Percentiles rank a stretch among this genome's conserved stretches.
Evolutionary conservation across 441 rosid species (phyloP).

Genomic region (Populus tomentosa): DNA sequence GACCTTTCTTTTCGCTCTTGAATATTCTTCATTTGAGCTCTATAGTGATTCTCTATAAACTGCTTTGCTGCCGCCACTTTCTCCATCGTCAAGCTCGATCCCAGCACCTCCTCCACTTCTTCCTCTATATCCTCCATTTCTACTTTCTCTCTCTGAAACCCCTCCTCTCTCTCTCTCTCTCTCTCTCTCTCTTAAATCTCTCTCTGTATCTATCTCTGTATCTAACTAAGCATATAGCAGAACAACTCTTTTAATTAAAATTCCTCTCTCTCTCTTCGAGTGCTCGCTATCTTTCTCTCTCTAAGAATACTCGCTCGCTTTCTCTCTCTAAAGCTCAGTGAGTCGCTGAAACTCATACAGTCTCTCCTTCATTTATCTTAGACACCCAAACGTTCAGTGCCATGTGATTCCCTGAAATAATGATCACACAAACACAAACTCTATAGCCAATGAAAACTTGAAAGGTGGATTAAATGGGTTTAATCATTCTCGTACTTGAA

Average conservation of each 20-base stretch:
- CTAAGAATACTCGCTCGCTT: slow-evolving; percentile 7
- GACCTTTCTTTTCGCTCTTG: slow-evolving; percentile 89
- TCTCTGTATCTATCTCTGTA: background rate
- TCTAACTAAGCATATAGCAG: background rate
- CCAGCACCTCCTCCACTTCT: slow-evolving; percentile 50
- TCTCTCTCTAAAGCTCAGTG: slow-evolving; percentile 14
- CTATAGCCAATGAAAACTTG: background rate
- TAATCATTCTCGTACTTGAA: background rate
- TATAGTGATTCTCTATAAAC: slow-evolving; percentile 94
- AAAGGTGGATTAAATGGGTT: background rate
- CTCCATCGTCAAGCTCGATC: slow-evolving; percentile 96
- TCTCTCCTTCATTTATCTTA: slow-evolving; percentile 23
- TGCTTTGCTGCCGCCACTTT: slow-evolving; percentile 97
- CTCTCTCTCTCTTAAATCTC: background rate
- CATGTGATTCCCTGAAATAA: slow-evolving; percentile 14
- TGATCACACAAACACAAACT: background rate
- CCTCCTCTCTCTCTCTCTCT: slow-evolving; percentile 14
- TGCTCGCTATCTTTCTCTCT: background rate
- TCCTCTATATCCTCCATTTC: slow-evolving; percentile 53
- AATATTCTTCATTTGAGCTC: slow-evolving; percentile 85
- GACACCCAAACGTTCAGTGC: background rate
- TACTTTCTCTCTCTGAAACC: slow-evolving; percentile 22
- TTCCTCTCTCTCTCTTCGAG: background rate
- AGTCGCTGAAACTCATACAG: slow-evolving; percentile 13
- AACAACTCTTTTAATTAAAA: background rate